These are phyloP conservation scores for Juglanconis juglandina DNA, from an alignment of 2,329 filamentous ascomycete genomes.

Conservation along the genomic window DNA sequence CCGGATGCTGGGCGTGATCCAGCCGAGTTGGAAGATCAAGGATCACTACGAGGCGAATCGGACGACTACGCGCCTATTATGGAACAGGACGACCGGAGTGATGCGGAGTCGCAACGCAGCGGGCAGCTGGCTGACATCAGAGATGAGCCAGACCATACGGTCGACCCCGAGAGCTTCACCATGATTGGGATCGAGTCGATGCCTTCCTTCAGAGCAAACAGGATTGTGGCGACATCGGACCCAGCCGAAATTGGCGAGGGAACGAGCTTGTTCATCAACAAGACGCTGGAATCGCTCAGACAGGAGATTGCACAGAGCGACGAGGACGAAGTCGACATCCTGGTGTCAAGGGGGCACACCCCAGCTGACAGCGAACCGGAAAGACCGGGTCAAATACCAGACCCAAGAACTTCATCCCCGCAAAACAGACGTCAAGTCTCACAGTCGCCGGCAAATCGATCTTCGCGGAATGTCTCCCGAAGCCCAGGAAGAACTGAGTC, in stretches of 20 bases:
- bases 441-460: not conserved
- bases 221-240: conserved; percentile 32
- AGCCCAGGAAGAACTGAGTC: not conserved
- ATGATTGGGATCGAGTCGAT: conserved; percentile 58
- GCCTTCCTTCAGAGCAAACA: conserved; percentile 45
- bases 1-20: not conserved
- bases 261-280: conserved; percentile 55
- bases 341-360: conserved; percentile 9
- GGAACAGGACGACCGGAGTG: conserved; percentile 23
- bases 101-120: conserved; percentile 21
- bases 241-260: conserved; percentile 51
- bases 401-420: not conserved
- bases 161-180: conserved; percentile 50
- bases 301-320: conserved; percentile 29
- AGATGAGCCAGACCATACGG: conserved; percentile 28
- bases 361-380: not conserved
- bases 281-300: conserved; percentile 49
- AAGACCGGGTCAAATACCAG: not conserved
- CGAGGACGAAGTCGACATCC: conserved; percentile 14
- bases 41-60: conserved; percentile 3
- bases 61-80: conserved; percentile 10
- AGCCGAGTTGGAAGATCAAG: conserved; percentile 8
- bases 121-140: conserved; percentile 12
- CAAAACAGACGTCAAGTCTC: not conserved
- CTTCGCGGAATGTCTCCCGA: not conserved